Evolutionary conservation across 345 rosid genomes (phyloP).

Genomic region (Pelargonium nanum): DNA sequence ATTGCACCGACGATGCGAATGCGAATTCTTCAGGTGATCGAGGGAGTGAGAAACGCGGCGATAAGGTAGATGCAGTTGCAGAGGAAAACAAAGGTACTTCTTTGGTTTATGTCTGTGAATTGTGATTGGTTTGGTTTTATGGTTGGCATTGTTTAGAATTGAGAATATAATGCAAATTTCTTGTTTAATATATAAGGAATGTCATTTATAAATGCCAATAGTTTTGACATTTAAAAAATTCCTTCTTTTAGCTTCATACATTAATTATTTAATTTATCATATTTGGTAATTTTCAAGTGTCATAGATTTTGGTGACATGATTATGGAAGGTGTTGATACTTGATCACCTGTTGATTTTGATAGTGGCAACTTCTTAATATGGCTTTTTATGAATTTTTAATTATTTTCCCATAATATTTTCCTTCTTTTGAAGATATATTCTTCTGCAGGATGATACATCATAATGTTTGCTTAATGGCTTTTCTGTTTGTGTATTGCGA

Average conservation of each 20-base stretch:
- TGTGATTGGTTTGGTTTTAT: not conserved
- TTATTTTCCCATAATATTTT: not conserved
- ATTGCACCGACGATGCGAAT: not conserved
- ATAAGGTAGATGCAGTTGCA: conserved; percentile 14
- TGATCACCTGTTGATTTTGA: not conserved
- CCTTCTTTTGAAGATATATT: too few relatives aligned
- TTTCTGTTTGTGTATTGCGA: not conserved
- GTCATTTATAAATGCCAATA: too few relatives aligned
- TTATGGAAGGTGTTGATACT: not conserved
- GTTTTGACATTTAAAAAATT: not conserved
- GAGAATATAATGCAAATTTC: not conserved
- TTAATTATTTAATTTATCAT: too few relatives aligned
- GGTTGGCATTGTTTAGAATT: not conserved
- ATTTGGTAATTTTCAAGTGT: conserved; percentile 18
- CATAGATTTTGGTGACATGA: conserved; percentile 59
- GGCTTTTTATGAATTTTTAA: not conserved
- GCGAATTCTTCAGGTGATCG: conserved; percentile 7
- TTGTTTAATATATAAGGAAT: not conserved
- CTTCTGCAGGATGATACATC: too few relatives aligned
- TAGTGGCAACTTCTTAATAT: not conserved
- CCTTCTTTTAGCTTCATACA: not conserved
- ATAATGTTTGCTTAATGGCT: not conserved
- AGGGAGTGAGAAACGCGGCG: too few relatives aligned
- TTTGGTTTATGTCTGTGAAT: not conserved
- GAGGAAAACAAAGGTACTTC: conserved; percentile 43